A percentile compares a stretch with the other conserved stretches of the same genome.
These are phyloP conservation scores for Macadamia integrifolia DNA, from an alignment of 164 flowering plant species.

Conservation along the genomic window DNA sequence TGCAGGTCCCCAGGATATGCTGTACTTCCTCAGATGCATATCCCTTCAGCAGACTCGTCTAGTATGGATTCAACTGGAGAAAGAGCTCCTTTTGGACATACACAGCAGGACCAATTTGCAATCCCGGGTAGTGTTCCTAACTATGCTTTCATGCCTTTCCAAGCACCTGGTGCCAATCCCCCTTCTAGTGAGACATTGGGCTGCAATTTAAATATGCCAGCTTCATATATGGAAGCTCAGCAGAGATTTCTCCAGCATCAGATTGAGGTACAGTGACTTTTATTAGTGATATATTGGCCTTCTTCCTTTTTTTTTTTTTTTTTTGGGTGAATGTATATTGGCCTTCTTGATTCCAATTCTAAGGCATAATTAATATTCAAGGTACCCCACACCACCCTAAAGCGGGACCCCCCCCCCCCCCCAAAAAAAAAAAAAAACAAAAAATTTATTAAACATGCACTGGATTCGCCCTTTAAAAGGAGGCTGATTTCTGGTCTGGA, in stretches of 20 bases:
- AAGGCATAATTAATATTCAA: no score
- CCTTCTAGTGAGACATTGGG: slow-evolving; percentile 15
- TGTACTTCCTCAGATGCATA: slow-evolving; percentile 30
- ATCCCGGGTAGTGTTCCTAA: slow-evolving; percentile 13
- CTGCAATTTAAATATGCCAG: slow-evolving; percentile 13
- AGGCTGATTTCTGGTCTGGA: no score
- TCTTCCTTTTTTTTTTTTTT: no score
- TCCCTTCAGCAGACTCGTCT: slow-evolving; percentile 16
- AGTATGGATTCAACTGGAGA: slow-evolving; percentile 21
- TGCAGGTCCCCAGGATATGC: slow-evolving; percentile 61
- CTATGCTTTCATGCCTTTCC: slow-evolving; percentile 24
- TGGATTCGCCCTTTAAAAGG: no score
- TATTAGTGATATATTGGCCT: not conserved
- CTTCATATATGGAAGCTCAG: slow-evolving; percentile 39
- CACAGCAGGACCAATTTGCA: slow-evolving; percentile 14
- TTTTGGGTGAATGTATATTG: no score
- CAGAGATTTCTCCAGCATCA: slow-evolving; percentile 38
- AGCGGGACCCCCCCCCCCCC: no score
- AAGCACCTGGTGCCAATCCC: slow-evolving; percentile 14
- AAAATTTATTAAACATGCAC: no score
- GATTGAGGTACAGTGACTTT: slow-evolving; percentile 48
- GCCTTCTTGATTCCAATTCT: not conserved
- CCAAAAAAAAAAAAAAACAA: no score
- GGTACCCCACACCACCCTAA: no score
- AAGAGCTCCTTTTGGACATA: slow-evolving; percentile 17